Evolutionary conservation across 768 basidiomycete genomes (phyloP).

Genomic region (Austroboletus eburneus): DNA sequence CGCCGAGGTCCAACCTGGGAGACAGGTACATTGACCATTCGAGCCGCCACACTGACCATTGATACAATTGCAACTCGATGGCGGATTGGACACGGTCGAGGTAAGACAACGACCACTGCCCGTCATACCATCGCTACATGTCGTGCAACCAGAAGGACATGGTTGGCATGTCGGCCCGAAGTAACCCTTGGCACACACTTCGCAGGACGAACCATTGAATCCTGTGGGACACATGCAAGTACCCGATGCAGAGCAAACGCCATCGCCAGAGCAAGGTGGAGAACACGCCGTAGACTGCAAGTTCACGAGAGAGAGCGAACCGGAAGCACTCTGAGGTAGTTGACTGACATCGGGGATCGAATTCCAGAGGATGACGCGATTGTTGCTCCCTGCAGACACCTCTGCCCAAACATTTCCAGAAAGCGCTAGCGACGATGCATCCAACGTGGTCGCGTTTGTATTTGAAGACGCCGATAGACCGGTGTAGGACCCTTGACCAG

Average conservation of each 20-base stretch:
- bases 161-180: conserved; percentile 70
- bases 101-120: conserved; percentile 72
- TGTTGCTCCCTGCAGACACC: conserved; percentile 50
- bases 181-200: conserved; percentile 67
- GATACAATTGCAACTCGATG: conserved; percentile 73
- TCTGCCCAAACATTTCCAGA: conserved; percentile 67
- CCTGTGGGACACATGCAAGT: conserved; percentile 70
- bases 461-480: conserved; percentile 49
- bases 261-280: conserved; percentile 67
- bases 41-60: conserved; percentile 75
- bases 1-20: conserved; percentile 68
- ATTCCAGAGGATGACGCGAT: conserved; percentile 72
- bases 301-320: conserved; percentile 57
- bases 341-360: conserved; percentile 72
- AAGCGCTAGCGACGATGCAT: conserved; percentile 61
- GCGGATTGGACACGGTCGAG: conserved; percentile 44
- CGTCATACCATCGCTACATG: conserved; percentile 76
- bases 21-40: conserved; percentile 71
- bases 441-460: conserved; percentile 45
- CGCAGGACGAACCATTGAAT: conserved; percentile 77
- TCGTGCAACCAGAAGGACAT: conserved; percentile 63
- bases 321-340: conserved; percentile 48
- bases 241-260: conserved; percentile 67
- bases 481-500: conserved; percentile 59
- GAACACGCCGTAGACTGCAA: conserved; percentile 74